Conservation (phyloP, 805 yeast species). For the Candida peoriensis region DNA sequence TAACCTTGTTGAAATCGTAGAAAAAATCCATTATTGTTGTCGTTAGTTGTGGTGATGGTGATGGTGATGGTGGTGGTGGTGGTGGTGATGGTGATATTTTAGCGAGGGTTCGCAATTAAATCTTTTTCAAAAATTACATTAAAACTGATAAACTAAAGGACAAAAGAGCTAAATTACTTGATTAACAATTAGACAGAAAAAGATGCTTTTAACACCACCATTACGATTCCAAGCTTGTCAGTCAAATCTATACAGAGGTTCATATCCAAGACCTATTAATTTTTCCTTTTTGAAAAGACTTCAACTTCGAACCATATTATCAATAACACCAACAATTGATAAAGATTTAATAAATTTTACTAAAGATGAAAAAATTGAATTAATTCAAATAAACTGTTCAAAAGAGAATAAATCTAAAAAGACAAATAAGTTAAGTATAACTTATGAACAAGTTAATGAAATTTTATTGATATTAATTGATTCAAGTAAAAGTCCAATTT, state of each 20-base stretch:
- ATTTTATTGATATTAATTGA: conserved; percentile 62
- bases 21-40: conserved; percentile 22
- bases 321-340: conserved; percentile 71
- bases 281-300: conserved; percentile 62
- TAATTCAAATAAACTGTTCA: conserved; percentile 65
- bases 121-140: not conserved
- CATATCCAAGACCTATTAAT: conserved; percentile 78
- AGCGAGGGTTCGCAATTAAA: not conserved
- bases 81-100: not conserved
- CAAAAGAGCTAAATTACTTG: too few species aligned
- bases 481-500: conserved; percentile 59
- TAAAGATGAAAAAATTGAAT: conserved; percentile 42
- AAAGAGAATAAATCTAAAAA: conserved; percentile 44
- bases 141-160: too few species aligned
- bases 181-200: too few species aligned
- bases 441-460: conserved; percentile 34
- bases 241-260: conserved; percentile 72
- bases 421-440: conserved; percentile 68
- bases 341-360: conserved; percentile 49
- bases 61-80: conserved; percentile 1
- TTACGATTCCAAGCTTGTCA: conserved; percentile 70
- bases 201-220: conserved; percentile 55
- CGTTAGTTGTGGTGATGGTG: not conserved
- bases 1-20: too few species aligned
- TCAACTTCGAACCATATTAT: conserved; percentile 63